These are phyloP conservation scores for Exophiala sp. DNA, from an alignment of 2,329 filamentous ascomycete genomes.

Conservation along the genomic window DNA sequence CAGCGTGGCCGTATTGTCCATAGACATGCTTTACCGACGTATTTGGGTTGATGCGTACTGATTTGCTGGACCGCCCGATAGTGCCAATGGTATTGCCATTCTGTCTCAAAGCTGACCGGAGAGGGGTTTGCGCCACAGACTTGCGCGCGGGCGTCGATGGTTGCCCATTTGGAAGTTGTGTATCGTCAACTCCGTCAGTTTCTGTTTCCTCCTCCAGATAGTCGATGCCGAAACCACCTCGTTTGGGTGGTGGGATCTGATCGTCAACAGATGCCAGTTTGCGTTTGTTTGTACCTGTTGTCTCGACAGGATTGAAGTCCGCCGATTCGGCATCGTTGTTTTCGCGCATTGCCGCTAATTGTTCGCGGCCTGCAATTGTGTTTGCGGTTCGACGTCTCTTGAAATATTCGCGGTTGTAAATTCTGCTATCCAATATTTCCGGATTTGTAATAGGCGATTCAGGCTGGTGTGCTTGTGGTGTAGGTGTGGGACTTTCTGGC, in stretches of 20 bases:
- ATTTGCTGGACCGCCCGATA: slow-evolving; percentile 17
- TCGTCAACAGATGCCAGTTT: slow-evolving; percentile 17
- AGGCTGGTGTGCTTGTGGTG: slow-evolving; percentile 1
- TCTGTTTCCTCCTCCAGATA: slow-evolving; percentile 21
- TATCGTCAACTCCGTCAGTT: slow-evolving; percentile 16
- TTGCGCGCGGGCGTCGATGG: slow-evolving; percentile 15
- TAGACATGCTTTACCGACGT: slow-evolving; percentile 22
- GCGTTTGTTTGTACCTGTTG: slow-evolving; percentile 20
- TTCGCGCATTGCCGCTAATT: neutral
- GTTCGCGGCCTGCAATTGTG: slow-evolving; percentile 14
- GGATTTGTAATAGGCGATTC: slow-evolving; percentile 6
- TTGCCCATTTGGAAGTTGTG: slow-evolving; percentile 2
- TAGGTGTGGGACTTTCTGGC: slow-evolving; percentile 11
- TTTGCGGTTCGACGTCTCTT: slow-evolving; percentile 18
- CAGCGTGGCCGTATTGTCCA: slow-evolving; percentile 19
- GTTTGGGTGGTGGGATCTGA: slow-evolving; percentile 15
- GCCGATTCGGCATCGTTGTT: neutral
- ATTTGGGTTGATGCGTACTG: slow-evolving; percentile 18
- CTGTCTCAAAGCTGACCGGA: slow-evolving; percentile 20
- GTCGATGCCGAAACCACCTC: slow-evolving; percentile 22
- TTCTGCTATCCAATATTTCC: slow-evolving; percentile 1
- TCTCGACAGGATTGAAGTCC: slow-evolving; percentile 16
- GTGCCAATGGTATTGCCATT: slow-evolving; percentile 4
- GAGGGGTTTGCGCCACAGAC: slow-evolving; percentile 12
- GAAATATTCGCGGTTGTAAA: slow-evolving; percentile 18